Conservation (phyloP, 2,329 filamentous ascomycete genomes). For the Tolypocladium cylindrosporum region DNA sequence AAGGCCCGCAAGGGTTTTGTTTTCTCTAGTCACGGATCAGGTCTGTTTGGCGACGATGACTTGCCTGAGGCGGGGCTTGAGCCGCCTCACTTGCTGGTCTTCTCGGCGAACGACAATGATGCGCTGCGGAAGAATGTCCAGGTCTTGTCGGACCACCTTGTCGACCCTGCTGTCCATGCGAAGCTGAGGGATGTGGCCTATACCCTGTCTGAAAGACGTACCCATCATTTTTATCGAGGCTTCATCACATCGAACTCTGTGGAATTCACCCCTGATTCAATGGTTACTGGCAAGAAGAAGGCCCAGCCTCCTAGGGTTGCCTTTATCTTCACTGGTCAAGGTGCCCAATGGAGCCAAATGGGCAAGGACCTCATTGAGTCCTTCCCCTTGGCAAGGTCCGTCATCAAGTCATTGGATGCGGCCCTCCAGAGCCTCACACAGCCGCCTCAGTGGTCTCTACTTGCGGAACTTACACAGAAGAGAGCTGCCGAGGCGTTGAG, state of each 20-base stretch:
- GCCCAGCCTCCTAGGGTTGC: neutral
- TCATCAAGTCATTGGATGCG: too few relatives aligned
- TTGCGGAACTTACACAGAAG: too few relatives aligned
- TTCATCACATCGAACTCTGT: neutral
- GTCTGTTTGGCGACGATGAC: too few relatives aligned
- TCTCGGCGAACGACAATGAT: neutral
- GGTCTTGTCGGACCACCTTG: too few relatives aligned
- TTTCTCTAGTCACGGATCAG: too few relatives aligned
- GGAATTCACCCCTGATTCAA: too few relatives aligned
- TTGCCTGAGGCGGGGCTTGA: neutral
- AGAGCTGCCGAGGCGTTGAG: neutral
- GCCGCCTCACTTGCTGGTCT: neutral
- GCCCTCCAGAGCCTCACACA: too few relatives aligned
- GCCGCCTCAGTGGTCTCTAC: too few relatives aligned
- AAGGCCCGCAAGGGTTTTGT: neutral
- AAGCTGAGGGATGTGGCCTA: neutral
- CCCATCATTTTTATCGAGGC: neutral
- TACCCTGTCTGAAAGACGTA: neutral
- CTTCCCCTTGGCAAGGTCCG: too few relatives aligned
- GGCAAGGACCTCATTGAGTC: neutral
- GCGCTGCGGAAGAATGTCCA: conserved; percentile 6
- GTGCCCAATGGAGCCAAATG: neutral
- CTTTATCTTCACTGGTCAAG: neutral
- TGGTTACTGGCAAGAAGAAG: neutral
- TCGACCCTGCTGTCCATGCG: neutral